Evolutionary conservation across 2,329 filamentous ascomycete genomes (phyloP).

Genomic region (Myriangium duriaei): DNA sequence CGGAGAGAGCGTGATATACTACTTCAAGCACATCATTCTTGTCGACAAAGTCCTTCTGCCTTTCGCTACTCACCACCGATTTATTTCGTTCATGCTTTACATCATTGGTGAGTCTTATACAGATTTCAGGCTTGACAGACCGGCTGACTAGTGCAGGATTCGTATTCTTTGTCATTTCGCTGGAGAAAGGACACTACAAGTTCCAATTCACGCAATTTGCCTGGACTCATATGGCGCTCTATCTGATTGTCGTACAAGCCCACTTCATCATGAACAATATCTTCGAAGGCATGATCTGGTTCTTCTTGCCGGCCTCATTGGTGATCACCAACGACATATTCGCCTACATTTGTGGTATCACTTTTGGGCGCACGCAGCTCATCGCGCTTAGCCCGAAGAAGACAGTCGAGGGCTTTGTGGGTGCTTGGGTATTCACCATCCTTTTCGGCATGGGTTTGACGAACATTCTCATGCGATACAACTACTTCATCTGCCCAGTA

Average conservation of each 20-base stretch:
- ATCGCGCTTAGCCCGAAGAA: slow-evolving; percentile 99
- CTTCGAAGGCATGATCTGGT: slow-evolving; percentile 99
- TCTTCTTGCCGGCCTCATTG: slow-evolving; percentile 86
- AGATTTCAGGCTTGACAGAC: too few species aligned
- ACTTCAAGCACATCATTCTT: slow-evolving; percentile 97
- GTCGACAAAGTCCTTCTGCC: slow-evolving; percentile 88
- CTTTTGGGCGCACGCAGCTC: slow-evolving; percentile 87
- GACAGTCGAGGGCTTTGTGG: slow-evolving; percentile 94
- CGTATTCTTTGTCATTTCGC: slow-evolving; percentile 90
- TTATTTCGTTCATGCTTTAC: slow-evolving; percentile 98
- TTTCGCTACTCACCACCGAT: slow-evolving; percentile 90
- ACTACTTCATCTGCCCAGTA: slow-evolving; percentile 97
- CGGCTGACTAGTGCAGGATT: slow-evolving; percentile 52
- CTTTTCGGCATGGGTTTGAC: slow-evolving; percentile 72
- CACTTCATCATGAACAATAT: slow-evolving; percentile 99
- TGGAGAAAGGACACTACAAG: slow-evolving; percentile 91
- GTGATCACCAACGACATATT: slow-evolving; percentile 99
- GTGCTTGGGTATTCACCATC: slow-evolving; percentile 90
- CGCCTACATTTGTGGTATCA: slow-evolving; percentile 94
- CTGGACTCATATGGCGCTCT: slow-evolving; percentile 98
- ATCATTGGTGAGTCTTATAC: slow-evolving; percentile 79
- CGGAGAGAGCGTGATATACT: slow-evolving; percentile 97
- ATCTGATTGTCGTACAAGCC: slow-evolving; percentile 92
- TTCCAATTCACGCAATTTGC: slow-evolving; percentile 99
- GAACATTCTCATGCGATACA: slow-evolving; percentile 74